phyloP scores from a whole-genome alignment of 441 rosid genomes.

The Brassica balearica region DNA sequence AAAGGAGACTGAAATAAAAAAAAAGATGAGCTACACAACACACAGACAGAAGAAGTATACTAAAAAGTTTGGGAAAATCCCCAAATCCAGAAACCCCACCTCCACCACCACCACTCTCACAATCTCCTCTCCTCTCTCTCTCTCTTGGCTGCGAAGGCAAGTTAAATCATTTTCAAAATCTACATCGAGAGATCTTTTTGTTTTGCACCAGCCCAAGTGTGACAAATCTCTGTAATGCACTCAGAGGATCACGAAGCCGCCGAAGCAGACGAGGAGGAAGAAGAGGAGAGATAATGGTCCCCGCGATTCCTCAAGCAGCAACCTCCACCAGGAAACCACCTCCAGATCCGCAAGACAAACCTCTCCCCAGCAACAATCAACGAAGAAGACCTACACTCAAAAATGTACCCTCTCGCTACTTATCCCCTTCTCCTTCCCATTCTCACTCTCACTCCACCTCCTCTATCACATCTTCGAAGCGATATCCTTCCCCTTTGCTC shows the following conservation, averaged over 20 bases:
- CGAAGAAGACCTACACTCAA: slow-evolving; percentile 63
- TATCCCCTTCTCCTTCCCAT: slow-evolving; percentile 77
- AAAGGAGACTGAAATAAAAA: too few species aligned
- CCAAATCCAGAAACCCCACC: not conserved
- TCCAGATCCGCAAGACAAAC: slow-evolving; percentile 37
- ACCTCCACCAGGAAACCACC: slow-evolving; percentile 40
- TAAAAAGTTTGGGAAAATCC: not conserved
- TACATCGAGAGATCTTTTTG: not conserved
- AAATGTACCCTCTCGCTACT: slow-evolving; percentile 73
- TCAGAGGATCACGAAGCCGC: slow-evolving; percentile 47
- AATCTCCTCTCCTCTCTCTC: not conserved
- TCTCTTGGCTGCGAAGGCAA: slow-evolving; percentile 36
- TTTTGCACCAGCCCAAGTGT: slow-evolving; percentile 11
- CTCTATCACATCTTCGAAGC: slow-evolving; percentile 43
- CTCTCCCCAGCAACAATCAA: slow-evolving; percentile 28
- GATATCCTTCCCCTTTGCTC: slow-evolving; percentile 57
- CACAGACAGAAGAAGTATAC: not conserved
- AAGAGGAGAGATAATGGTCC: slow-evolving; percentile 58
- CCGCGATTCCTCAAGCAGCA: slow-evolving; percentile 64
- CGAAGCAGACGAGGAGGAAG: slow-evolving; percentile 20
- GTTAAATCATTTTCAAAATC: slow-evolving; percentile 5
- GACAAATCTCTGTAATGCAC: slow-evolving; percentile 48
- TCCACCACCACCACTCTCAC: slow-evolving; percentile 3
- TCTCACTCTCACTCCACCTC: slow-evolving; percentile 29
- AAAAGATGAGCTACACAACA: not conserved